Base-by-base conservation (phyloP, 2,329 filamentous ascomycete species). In the Scolecobasidium constrictum region DNA sequence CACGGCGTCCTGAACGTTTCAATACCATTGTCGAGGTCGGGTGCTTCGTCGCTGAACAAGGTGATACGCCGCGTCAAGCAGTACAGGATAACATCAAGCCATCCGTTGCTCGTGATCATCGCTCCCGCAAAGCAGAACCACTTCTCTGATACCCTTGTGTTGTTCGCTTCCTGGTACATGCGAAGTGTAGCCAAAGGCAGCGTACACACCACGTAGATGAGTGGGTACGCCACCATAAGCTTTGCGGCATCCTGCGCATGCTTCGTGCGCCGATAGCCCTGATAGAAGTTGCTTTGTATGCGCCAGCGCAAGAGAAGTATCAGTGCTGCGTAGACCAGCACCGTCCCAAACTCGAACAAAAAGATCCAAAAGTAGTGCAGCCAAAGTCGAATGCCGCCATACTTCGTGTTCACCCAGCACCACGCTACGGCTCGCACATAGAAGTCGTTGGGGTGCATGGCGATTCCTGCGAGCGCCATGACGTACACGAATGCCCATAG, bases 201-300 rank as follows among this genome's bases (percentile, higher is more conserved):
- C 0, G 80, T 84, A 53, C 80, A 81, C n/a, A 81, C 51, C 5
- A 82, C 68, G 55, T 84, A 84, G 48, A 83, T 78, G 49, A 80
- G 53, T 0, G 81, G 81, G 47, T 85, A 85, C 5, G 81, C 66
- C 21, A 82, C 63, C 71, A 75, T 75, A 48, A 83, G 77, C 6
- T 74, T 64, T 4, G 68, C 60, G 35, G 70, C 66, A n/a, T 57
- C 59, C 28, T 53, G 50, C 19, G 58, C 52, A 35, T 57, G 26
- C 52, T 58, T 44, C 9, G 34, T 17, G 21, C 26, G 42, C 13
- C 37, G 15, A 2, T 44, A 7, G 11, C 37, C 42, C 9, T 20
- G 28, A 42, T 60, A 63, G 50, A 64, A 63, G 40, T 56, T 55
- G 9, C 44, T 49, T 18, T 53, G 55, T 17, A 67, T 58, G 11